phyloP scores from a whole-genome alignment of 768 basidiomycete species.

The Neoboletus magnificus region DNA sequence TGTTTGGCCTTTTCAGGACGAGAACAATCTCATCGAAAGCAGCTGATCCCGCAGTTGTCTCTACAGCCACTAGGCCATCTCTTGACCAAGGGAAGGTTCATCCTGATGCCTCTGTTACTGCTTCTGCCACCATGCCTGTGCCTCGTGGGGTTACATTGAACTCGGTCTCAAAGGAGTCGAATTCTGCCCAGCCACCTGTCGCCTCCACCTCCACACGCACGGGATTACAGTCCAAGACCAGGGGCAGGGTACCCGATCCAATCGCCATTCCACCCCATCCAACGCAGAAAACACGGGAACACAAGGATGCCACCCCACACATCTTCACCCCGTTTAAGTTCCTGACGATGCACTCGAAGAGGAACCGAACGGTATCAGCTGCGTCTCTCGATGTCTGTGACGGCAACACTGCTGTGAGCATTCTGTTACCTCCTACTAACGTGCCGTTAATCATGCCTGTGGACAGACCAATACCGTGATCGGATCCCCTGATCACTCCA shows the following conservation, averaged over 20 bases:
- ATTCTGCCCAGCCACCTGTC: neutral
- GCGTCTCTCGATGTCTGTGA: constrained; percentile 77
- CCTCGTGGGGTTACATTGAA: constrained; percentile 14
- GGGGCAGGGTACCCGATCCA: constrained; percentile 18
- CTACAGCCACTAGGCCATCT: constrained; percentile 19
- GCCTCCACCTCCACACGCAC: constrained; percentile 6
- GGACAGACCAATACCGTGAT: constrained; percentile 64
- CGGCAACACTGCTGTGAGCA: constrained; percentile 67
- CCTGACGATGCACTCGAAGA: constrained; percentile 45
- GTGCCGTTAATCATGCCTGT: constrained; percentile 4
- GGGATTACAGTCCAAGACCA: constrained; percentile 17
- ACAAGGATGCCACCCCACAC: constrained; percentile 42
- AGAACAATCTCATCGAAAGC: constrained; percentile 33
- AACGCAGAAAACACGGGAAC: constrained; percentile 30
- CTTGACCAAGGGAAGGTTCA: constrained; percentile 20
- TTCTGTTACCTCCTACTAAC: neutral
- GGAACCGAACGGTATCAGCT: constrained; percentile 65
- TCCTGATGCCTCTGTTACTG: constrained; percentile 2
- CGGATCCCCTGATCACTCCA: constrained; percentile 71
- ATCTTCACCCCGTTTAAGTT: constrained; percentile 65
- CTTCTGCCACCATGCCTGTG: constrained; percentile 2
- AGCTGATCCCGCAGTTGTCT: constrained; percentile 20
- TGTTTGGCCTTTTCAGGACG: constrained; percentile 31
- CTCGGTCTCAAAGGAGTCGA: constrained; percentile 18
- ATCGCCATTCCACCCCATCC: constrained; percentile 33